These are phyloP conservation scores for Puccinia hordei DNA, from an alignment of 1,284 basidiomycete species.

Conservation along the genomic window DNA sequence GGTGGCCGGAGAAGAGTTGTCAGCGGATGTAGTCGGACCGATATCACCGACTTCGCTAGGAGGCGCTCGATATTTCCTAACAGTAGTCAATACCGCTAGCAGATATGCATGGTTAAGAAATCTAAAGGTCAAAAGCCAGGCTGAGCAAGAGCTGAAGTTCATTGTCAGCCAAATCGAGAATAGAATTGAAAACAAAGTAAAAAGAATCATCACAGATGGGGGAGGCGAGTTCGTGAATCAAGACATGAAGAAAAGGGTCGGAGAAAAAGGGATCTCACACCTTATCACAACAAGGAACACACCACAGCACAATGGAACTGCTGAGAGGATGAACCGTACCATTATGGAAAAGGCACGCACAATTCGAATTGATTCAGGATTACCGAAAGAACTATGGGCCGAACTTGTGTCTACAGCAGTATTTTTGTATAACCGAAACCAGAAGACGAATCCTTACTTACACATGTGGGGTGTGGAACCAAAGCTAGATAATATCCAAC, in stretches of 20 bases:
- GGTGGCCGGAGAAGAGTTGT: constrained; percentile 46
- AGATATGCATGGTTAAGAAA: constrained; percentile 18
- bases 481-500: constrained; percentile 8
- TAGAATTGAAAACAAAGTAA: too few species aligned
- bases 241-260: too few species aligned
- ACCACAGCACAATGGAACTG: constrained; percentile 37
- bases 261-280: constrained; percentile 29
- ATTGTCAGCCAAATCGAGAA: too few species aligned
- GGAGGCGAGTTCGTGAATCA: too few species aligned
- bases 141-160: neutral
- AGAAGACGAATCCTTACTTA: constrained; percentile 14
- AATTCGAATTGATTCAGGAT: too few species aligned
- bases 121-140: constrained; percentile 7
- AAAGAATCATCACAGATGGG: too few species aligned
- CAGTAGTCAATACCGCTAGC: constrained; percentile 24
- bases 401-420: constrained; percentile 22
- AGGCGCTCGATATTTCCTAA: constrained; percentile 28
- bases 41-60: constrained; percentile 33
- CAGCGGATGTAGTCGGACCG: constrained; percentile 35
- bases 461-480: constrained; percentile 16
- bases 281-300: constrained; percentile 34
- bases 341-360: too few species aligned
- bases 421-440: constrained; percentile 15
- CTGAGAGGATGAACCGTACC: constrained; percentile 28
- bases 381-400: too few species aligned